Conservation (phyloP, 2,329 filamentous ascomycete genomes). For the Neobulgaria alba region DNA sequence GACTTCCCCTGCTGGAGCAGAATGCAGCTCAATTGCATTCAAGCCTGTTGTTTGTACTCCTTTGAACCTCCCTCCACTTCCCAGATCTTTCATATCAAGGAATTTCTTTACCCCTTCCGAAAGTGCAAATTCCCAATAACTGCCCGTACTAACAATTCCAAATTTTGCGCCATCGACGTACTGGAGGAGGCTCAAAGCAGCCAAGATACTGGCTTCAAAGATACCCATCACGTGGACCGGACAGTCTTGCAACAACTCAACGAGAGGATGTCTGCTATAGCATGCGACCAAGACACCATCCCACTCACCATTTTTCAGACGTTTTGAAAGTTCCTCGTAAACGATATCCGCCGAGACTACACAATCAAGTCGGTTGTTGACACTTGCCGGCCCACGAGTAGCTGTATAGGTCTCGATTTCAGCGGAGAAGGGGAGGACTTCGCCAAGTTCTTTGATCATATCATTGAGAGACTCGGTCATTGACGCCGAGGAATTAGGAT, state of each 20-base stretch:
- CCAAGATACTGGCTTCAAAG: constrained; percentile 71
- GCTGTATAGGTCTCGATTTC: constrained; percentile 59
- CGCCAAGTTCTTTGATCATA: constrained; percentile 35
- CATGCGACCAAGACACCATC: constrained; percentile 83
- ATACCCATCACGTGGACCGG: constrained; percentile 64
- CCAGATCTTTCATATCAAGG: neutral
- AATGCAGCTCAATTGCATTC: constrained; percentile 71
- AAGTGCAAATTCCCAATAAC: constrained; percentile 72
- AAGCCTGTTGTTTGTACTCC: constrained; percentile 79
- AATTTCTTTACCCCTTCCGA: constrained; percentile 54
- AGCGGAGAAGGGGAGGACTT: constrained; percentile 18
- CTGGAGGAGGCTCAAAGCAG: constrained; percentile 31
- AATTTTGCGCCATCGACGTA: constrained; percentile 39
- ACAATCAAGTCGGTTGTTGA: constrained; percentile 68
- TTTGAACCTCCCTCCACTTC: constrained; percentile 50
- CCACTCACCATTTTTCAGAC: constrained; percentile 37
- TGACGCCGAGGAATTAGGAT: constrained; percentile 65
- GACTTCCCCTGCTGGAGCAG: constrained; percentile 55
- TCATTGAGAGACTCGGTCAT: constrained; percentile 62
- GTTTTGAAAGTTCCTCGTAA: constrained; percentile 40
- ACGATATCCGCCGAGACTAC: constrained; percentile 53
- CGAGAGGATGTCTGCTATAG: constrained; percentile 77
- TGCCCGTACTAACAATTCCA: constrained; percentile 83
- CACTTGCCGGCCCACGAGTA: constrained; percentile 58
- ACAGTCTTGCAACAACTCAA: constrained; percentile 45